Base-by-base conservation (phyloP, 1,139 yeast genomes). In the Entelexis paramagnoliae region DNA sequence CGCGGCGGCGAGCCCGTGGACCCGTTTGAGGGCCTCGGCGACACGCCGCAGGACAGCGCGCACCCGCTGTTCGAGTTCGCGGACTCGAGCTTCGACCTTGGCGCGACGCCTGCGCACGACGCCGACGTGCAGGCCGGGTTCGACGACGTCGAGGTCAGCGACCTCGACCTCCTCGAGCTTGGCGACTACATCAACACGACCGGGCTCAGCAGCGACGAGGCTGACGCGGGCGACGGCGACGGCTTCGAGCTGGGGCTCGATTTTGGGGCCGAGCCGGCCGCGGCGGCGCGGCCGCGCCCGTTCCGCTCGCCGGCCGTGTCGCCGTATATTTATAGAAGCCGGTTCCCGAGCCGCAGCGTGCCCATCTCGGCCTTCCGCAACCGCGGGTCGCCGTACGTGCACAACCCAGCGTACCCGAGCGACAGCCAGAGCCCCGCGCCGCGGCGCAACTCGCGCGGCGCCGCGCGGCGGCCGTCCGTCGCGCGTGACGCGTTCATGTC, bases 321-420 rank as follows among this genome's bases (percentile, higher is more conserved):
- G 60, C 79, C 61, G 78, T 76, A 65, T 43, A 45, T 57, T 17
- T 59, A 59, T 47, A 53, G 59, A 22, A 52, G 52, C 32, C 72
- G 76, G 64, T 64, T 62, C 66, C 33, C 50, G 13, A 65, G 58
- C 51, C 57, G 60, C 77, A 75, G 77, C 55, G 85, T 86, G 10
- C 96, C 96, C 2, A 68, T 88, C 40, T 86, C 94, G 6, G 96
- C 96, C 1, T 88, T 88, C 65, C 73, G 96, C 61, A 88, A 87
- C 67, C 83, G 86, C n/a, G 55, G 54, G 13, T 55, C 58, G 29
- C 53, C 58, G 16, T 54, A 51, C 20, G 56, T 49, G 20, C 29
- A 47, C 35, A 55, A 59, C 43, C 54, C 55, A 9, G 56, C 56
- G 29, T 55, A 58, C 45, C 55, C 54, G 7, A 32, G 40, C 19